Evolutionary conservation across 2,329 filamentous ascomycete species (phyloP), one percentile per base, ranked within the genome.

Genomic region (Cordyceps cicadae): DNA sequence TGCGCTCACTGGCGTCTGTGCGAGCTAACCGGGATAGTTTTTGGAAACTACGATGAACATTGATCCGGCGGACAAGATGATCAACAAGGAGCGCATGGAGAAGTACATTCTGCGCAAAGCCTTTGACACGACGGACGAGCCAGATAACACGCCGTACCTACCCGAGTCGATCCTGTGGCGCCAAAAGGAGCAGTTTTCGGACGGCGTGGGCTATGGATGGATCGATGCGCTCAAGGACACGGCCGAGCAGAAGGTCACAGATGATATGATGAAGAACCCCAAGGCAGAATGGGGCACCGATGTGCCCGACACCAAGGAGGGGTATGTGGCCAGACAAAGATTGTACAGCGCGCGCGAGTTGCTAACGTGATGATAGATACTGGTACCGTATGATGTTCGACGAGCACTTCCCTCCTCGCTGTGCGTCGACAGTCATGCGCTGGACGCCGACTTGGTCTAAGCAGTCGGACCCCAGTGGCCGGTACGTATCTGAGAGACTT

Each of bases 301-400:
- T 71, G 85, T 96, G 64, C 95, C 94, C 11, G 92, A 97, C 71
- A 92, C 88, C 71, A 99, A 99, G 84, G 94, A 99, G 79, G 94
- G 92, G 77, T 92, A 85, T 68, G 85, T 81, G 60, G 39, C 66
- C 62, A 61, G 34, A 46, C 24, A 21, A 45, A 32, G 54, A 39
- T 37, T 58, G 9, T 55, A 60, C 21, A 15, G 26, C 5, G n/a
- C 6, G 12, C 19, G 46, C n/a, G 24, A 8, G 12, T 14, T 61
- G 61, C 70, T 76, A 59, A 75, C 65, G 7, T 52, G 51, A 17
- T 39, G 52, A 53, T 67, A 88, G 86, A 52, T 95, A 96, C 82
- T 99, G 94, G 94, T 99, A 99, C 79, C 88, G 94, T 69, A 83
- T 80, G 74, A 97, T 99, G 93, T 99, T 97, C 73, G 94, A 99